Percentiles rank a stretch among this genome's conserved stretches.
These are phyloP conservation scores for Malassezia pachydermatis DNA, from an alignment of 1,284 basidiomycete genomes.

Conservation along the genomic window DNA sequence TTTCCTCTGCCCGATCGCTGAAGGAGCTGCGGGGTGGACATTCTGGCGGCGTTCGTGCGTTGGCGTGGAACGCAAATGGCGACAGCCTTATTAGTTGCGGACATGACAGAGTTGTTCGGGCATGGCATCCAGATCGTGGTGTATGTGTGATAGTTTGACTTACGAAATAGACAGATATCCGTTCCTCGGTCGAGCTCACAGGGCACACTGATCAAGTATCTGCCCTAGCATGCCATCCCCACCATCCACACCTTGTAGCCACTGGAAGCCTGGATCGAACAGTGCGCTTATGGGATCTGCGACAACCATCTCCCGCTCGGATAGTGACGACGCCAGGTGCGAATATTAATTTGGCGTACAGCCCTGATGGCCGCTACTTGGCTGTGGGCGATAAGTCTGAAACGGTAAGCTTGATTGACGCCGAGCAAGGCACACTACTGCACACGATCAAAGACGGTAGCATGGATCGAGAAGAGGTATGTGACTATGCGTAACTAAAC, in stretches of 20 bases:
- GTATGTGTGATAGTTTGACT: constrained; percentile 9
- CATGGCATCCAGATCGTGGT: constrained; percentile 36
- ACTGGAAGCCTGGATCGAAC: constrained; percentile 33
- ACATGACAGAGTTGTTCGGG: constrained; percentile 23
- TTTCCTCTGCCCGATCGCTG: constrained; percentile 1
- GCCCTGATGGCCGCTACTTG: constrained; percentile 28
- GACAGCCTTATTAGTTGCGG: constrained; percentile 33
- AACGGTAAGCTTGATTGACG: constrained; percentile 33
- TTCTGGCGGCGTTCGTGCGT: constrained; percentile 24
- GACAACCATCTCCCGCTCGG: constrained; percentile 1
- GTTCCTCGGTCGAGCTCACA: constrained; percentile 31
- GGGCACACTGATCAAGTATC: constrained; percentile 40
- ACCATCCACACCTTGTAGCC: constrained; percentile 31
- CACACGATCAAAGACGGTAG: constrained; percentile 22
- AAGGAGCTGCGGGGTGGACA: constrained; percentile 28
- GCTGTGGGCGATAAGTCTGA: constrained; percentile 39
- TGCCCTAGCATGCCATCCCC: constrained; percentile 34
- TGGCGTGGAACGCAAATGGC: constrained; percentile 36
- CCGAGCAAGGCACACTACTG: constrained; percentile 10
- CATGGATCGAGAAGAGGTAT: constrained; percentile 9
- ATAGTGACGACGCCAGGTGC: constrained; percentile 21
- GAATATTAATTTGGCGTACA: constrained; percentile 40
- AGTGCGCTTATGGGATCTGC: constrained; percentile 37
- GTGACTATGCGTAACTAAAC: constrained; percentile 8
- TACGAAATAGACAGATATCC: constrained; percentile 21